phyloP scores from a whole-genome alignment of 805 yeast species.

The Candida ipomoeae region DNA sequence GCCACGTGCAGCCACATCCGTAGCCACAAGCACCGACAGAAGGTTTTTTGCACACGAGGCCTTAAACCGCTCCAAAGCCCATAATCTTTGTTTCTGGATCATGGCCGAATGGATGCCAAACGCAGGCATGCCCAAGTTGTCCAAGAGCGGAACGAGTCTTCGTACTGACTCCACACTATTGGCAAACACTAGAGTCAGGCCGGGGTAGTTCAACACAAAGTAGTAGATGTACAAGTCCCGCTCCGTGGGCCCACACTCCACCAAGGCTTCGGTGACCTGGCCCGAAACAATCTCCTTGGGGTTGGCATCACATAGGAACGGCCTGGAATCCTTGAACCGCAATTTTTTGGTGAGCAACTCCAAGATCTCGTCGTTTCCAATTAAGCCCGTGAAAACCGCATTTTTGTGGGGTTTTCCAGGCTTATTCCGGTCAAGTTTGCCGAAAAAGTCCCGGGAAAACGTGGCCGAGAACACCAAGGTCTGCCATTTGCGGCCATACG shows the following conservation, averaged over 20 bases:
- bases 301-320: conserved; percentile 75
- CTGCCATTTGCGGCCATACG: conserved; percentile 55
- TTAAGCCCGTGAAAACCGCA: conserved; percentile 17
- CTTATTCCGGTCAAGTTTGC: conserved; percentile 52
- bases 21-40: conserved; percentile 74
- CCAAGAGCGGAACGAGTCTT: conserved; percentile 72
- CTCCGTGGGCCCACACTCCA: conserved; percentile 87
- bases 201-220: conserved; percentile 80
- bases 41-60: conserved; percentile 44
- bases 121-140: conserved; percentile 61
- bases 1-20: conserved; percentile 98
- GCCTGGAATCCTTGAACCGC: conserved; percentile 62
- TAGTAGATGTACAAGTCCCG: conserved; percentile 89
- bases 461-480: conserved; percentile 95
- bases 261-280: conserved; percentile 74
- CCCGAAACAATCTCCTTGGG: conserved; percentile 78
- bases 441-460: conserved; percentile 76
- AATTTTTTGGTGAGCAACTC: conserved; percentile 64
- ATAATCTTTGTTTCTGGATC: conserved; percentile 89
- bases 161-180: conserved; percentile 95
- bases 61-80: conserved; percentile 78
- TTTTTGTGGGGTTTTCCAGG: too few relatives aligned
- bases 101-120: conserved; percentile 88
- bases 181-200: conserved; percentile 85
- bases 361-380: conserved; percentile 57